Conservation (phyloP, 352 stramenopile genomes). For the Pythium chondricola region DNA sequence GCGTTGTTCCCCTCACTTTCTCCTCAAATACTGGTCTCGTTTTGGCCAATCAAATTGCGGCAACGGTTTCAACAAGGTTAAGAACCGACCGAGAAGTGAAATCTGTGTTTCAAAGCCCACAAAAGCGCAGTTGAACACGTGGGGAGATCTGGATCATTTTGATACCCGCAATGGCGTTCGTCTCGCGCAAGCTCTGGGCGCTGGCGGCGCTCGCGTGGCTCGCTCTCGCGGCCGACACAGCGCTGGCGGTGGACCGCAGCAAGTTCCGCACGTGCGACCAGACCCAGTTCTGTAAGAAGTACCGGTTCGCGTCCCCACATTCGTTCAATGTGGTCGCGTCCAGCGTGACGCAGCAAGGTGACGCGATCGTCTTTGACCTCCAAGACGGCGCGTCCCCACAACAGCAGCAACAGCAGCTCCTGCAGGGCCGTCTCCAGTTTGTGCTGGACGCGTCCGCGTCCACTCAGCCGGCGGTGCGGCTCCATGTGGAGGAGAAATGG, state of each 20-base stretch:
- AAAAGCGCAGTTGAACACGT: too few species aligned
- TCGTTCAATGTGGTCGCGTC: constrained; percentile 28
- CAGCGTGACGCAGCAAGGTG: constrained; percentile 23
- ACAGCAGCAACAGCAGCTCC: not conserved
- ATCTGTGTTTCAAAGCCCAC: too few species aligned
- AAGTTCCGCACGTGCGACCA: constrained; percentile 98
- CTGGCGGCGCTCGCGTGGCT: constrained; percentile 1
- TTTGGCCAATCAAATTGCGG: too few species aligned
- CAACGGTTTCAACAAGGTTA: too few species aligned
- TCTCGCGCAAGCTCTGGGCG: too few species aligned
- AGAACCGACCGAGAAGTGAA: too few species aligned
- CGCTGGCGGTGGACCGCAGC: constrained; percentile 89
- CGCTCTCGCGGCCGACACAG: not conserved
- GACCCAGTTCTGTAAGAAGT: constrained; percentile 95
- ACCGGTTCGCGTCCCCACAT: constrained; percentile 31
- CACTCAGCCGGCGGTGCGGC: constrained; percentile 40
- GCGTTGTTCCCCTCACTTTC: too few species aligned
- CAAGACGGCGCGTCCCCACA: constrained; percentile 12
- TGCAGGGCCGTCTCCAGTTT: constrained; percentile 49
- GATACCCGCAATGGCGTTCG: too few species aligned
- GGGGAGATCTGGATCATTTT: too few species aligned
- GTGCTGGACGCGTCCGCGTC: constrained; percentile 32
- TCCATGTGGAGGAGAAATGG: constrained; percentile 53
- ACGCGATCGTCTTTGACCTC: constrained; percentile 46
- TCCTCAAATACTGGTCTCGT: too few species aligned